Evolutionary conservation across 129 eudicot genomes (phyloP).

Genomic region (Solidago caesia): DNA sequence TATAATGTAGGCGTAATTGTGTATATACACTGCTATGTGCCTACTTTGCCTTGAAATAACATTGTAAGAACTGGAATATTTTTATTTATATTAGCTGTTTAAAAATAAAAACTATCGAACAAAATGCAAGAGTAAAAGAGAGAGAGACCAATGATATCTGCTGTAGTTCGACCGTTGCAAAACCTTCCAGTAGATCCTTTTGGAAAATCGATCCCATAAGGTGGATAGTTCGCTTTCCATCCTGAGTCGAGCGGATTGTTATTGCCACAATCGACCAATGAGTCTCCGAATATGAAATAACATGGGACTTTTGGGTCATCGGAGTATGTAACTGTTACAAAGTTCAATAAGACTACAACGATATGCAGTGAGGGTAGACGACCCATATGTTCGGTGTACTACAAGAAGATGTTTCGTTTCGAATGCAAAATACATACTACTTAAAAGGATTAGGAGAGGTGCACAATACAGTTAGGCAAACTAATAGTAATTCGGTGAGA

Average conservation of each 20-base stretch:
- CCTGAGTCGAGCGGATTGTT: conserved; percentile 19
- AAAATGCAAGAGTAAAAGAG: conserved; percentile 2
- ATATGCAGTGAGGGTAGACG: not conserved
- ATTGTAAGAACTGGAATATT: too few relatives aligned
- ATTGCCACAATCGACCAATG: conserved; percentile 28
- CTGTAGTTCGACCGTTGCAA: conserved; percentile 43
- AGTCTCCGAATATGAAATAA: conserved; percentile 38
- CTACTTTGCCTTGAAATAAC: too few relatives aligned
- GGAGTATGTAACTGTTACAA: not conserved
- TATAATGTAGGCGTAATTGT: too few relatives aligned
- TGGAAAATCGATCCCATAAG: conserved; percentile 68
- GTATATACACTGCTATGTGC: too few relatives aligned
- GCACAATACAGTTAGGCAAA: conserved; percentile 26
- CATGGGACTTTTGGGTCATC: conserved; percentile 31
- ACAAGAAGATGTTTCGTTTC: not conserved
- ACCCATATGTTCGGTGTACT: conserved; percentile 21
- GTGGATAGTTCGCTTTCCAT: conserved; percentile 32
- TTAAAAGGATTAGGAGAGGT: conserved; percentile 1
- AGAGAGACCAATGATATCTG: conserved; percentile 47
- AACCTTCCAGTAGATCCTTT: conserved; percentile 61
- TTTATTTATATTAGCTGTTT: not conserved
- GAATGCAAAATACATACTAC: not conserved
- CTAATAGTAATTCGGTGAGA: conserved; percentile 27
- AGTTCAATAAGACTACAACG: conserved; percentile 10
- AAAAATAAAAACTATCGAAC: too few relatives aligned